Conservation (phyloP, 345 rosid species). For the Toxicodendron radicans region DNA sequence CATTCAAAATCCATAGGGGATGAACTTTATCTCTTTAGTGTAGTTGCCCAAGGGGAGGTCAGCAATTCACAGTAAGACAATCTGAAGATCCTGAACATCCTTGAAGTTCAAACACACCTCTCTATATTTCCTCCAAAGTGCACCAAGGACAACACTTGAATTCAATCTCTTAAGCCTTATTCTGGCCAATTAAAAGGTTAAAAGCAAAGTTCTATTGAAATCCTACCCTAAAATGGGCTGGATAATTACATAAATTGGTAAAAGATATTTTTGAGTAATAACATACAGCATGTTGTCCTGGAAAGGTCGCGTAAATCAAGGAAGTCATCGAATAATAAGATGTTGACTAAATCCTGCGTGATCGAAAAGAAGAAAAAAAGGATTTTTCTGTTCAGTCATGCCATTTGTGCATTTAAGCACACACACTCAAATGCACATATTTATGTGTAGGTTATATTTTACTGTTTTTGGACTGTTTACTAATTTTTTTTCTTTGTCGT, state of each 20-base stretch:
- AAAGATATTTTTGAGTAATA: not conserved
- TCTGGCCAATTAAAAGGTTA: not conserved
- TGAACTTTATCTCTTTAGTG: not conserved
- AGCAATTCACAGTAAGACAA: not conserved
- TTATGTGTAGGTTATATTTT: too few relatives aligned
- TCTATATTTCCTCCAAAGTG: not conserved
- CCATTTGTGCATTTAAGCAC: not conserved
- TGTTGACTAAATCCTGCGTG: not conserved
- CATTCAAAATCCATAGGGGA: not conserved
- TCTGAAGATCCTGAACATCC: not conserved
- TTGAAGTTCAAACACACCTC: not conserved
- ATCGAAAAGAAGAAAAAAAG: too few relatives aligned
- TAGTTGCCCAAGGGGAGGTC: too few relatives aligned
- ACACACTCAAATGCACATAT: not conserved
- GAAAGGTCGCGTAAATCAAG: not conserved
- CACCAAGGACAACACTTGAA: not conserved
- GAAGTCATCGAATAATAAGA: not conserved
- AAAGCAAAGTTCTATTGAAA: not conserved
- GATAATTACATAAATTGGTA: not conserved
- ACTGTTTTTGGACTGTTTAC: not conserved
- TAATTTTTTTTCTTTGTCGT: constrained; percentile 24
- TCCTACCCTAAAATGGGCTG: not conserved
- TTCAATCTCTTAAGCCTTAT: not conserved
- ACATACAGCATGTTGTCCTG: not conserved
- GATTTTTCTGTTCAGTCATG: not conserved